These are phyloP conservation scores for Plasmodium gonderi DNA, from an alignment of 169 alveolate species.

Conservation along the genomic window DNA sequence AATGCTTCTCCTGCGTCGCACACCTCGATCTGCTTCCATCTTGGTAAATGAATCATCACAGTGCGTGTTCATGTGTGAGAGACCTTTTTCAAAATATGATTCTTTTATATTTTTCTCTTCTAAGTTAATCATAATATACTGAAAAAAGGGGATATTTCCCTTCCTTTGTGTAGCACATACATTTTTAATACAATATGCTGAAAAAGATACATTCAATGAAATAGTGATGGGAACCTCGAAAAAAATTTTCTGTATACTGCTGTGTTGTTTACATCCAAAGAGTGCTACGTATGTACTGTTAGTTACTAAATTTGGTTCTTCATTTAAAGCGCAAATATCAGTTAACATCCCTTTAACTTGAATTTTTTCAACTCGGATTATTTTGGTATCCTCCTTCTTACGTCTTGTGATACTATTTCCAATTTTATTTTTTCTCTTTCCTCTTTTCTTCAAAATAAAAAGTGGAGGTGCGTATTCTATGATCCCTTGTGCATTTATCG, in stretches of 20 bases:
- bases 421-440: background rate
- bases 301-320: background rate
- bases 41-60: background rate
- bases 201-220: background rate
- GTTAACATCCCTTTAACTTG: slow-evolving; percentile 4
- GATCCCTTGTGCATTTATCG: slow-evolving; percentile 22
- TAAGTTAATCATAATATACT: background rate
- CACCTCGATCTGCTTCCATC: background rate
- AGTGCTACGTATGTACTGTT: slow-evolving; percentile 14
- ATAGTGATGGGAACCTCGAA: background rate
- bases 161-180: background rate
- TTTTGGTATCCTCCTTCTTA: background rate
- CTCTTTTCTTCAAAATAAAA: slow-evolving; percentile 14
- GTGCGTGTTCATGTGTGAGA: background rate
- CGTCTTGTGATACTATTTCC: background rate
- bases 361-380: slow-evolving; percentile 10
- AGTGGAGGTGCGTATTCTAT: slow-evolving; percentile 32
- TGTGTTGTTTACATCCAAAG: slow-evolving; percentile 22
- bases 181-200: background rate
- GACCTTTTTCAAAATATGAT: background rate
- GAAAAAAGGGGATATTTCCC: background rate
- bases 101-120: background rate
- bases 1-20: background rate
- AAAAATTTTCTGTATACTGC: background rate
- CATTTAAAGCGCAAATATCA: slow-evolving; percentile 1